Evolutionary conservation across 805 yeast species (phyloP).

Genomic region (Candida morakotiae): DNA sequence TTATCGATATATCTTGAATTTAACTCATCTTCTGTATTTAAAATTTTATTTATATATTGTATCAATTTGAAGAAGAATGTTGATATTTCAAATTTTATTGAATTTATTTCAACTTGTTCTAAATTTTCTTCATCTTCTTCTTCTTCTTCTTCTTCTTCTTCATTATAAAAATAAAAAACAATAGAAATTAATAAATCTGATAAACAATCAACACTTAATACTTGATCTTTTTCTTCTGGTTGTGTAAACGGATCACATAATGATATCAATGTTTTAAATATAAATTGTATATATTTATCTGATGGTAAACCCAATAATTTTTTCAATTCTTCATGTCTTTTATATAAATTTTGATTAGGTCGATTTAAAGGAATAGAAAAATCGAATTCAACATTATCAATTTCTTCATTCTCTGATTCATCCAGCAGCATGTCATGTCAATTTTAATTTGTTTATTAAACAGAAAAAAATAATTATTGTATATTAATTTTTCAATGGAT

Average conservation of each 20-base stretch:
- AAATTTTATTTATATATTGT: conserved; percentile 26
- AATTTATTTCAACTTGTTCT: conserved; percentile 12
- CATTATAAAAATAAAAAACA: conserved; percentile 16
- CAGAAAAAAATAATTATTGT: not conserved
- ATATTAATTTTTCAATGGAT: not conserved
- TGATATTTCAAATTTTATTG: conserved; percentile 32
- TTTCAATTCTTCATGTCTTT: conserved; percentile 13
- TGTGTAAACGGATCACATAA: conserved; percentile 63
- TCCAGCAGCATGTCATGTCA: conserved; percentile 16
- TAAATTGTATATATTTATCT: conserved; percentile 13
- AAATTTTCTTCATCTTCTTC: conserved; percentile 9
- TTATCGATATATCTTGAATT: conserved; percentile 37
- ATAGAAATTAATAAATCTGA: conserved; percentile 50
- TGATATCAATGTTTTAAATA: conserved; percentile 18
- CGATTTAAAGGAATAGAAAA: conserved; percentile 13
- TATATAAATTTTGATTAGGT: conserved; percentile 9
- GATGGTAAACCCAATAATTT: conserved; percentile 13
- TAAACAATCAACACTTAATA: conserved; percentile 54
- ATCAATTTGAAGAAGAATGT: conserved; percentile 34
- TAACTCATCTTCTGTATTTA: conserved; percentile 43
- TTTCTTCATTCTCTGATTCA: conserved; percentile 12
- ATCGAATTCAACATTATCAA: conserved; percentile 13
- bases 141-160: conserved; percentile 8
- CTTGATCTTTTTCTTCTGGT: conserved; percentile 56
- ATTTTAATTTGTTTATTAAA: not conserved